phyloP scores from a whole-genome alignment of 345 rosid species.

The Citrus unshiu region DNA sequence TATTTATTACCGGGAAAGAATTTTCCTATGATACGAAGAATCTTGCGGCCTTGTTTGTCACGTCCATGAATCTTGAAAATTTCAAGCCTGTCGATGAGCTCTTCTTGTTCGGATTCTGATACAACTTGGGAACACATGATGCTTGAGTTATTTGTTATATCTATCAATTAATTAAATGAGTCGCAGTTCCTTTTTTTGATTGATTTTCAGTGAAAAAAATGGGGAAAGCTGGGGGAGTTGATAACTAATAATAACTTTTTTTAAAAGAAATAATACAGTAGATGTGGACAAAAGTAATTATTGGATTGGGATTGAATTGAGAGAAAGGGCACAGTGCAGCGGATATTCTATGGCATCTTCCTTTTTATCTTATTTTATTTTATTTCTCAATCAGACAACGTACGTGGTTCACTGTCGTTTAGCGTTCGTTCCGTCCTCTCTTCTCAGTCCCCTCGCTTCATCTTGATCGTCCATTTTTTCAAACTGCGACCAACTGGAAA shows the following conservation, averaged over 20 bases:
- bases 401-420: neutral
- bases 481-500: neutral
- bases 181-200: neutral
- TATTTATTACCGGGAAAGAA: slow-evolving; percentile 48
- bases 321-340: neutral
- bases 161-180: neutral
- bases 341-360: slow-evolving; percentile 19
- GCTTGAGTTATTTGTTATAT: too few relatives aligned
- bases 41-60: slow-evolving; percentile 65
- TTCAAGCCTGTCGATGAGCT: slow-evolving; percentile 48
- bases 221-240: too few relatives aligned
- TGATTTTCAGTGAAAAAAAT: too few relatives aligned
- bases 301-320: neutral
- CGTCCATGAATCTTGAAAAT: slow-evolving; percentile 71
- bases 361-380: neutral
- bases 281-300: slow-evolving; percentile 6
- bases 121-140: slow-evolving; percentile 19
- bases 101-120: slow-evolving; percentile 36
- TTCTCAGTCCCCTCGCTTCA: neutral
- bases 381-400: slow-evolving; percentile 1
- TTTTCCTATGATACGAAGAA: slow-evolving; percentile 57
- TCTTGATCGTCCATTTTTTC: neutral
- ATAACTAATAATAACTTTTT: neutral
- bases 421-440: neutral
- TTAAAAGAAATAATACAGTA: neutral